Evolutionary conservation across 768 basidiomycete genomes (phyloP), one percentile per base, ranked within the genome.

Genomic region (Auriscalpium microsporum): DNA sequence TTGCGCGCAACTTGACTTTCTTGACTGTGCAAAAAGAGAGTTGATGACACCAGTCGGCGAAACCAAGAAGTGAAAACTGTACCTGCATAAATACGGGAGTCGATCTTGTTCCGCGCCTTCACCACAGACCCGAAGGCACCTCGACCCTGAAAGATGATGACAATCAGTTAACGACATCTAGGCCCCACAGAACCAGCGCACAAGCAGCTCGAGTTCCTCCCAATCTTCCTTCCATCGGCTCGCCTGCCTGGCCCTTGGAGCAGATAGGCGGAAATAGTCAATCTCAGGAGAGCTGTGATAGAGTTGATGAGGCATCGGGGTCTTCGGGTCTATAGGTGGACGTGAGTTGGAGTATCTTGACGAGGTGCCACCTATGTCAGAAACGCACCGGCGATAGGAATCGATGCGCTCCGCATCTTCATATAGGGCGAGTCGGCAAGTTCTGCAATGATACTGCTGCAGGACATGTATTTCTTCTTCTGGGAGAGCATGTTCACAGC

Each of bases 71-170:
- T 28, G 28, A 28, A 28, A 28, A 13, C 76, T 19, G 10, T 53
- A 84, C 86, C 85, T 11, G 89, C 90, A 65, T 93, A 94, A 54
- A 91, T 88, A 21, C 88, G 77, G 10, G 76, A 79, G 65, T 96
- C 94, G 19, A 94, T 83, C 73, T 83, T 89, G 64, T 95, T 93
- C 47, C 86, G 78, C 3, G 93, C 94, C 67, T 96, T 96, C 34
- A 96, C 92, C 0, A 96, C 93, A n/a, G 90, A 89, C 0, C 93
- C 93, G 68, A 92, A 95, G 0, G 81, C 91, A 0, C 94, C 94
- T 65, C 86, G 86, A 0, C 93, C 93, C 88, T 28, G 46, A 10
- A 53, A 40, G 8, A 8, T 44, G 8, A 8, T 44, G 17, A 53
- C 13, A 52, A 46, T 10, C 47, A 36, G 19, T 4, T n/a, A 23